Conservation (phyloP, 2,329 filamentous ascomycete species). For the Calonectria montana region DNA sequence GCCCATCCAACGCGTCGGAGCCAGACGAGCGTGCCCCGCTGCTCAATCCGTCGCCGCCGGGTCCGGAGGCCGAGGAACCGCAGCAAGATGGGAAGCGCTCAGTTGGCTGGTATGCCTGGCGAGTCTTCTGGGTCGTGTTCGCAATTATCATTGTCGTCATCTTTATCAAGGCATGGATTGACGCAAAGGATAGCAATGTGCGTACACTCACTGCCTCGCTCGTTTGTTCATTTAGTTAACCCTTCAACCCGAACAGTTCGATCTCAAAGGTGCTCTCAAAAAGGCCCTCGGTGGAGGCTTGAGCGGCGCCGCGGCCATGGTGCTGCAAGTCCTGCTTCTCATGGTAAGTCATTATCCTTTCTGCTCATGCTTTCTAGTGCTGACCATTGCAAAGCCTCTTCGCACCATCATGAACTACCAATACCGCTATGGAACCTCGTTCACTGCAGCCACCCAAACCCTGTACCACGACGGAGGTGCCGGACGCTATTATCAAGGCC, state of each 20-base stretch:
- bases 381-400: constrained; percentile 49
- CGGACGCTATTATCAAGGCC: constrained; percentile 58
- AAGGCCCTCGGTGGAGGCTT: constrained; percentile 58
- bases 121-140: constrained; percentile 49
- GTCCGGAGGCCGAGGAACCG: not conserved
- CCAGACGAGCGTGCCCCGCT: constrained; percentile 24
- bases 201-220: constrained; percentile 20
- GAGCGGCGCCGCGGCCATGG: constrained; percentile 61
- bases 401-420: constrained; percentile 65
- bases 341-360: constrained; percentile 49
- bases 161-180: constrained; percentile 60
- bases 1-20: not conserved
- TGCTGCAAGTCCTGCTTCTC: constrained; percentile 58
- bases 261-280: constrained; percentile 56
- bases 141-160: constrained; percentile 46
- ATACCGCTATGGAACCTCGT: constrained; percentile 58
- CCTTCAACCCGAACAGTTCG: constrained; percentile 52
- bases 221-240: not conserved
- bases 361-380: fast-evolving
- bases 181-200: constrained; percentile 53
- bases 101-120: constrained; percentile 42
- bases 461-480: constrained; percentile 56
- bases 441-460: constrained; percentile 52
- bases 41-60: constrained; percentile 6
- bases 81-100: constrained; percentile 13